Evolutionary conservation across 2,329 filamentous ascomycete genomes (phyloP).

Genomic region (Aspergillus ochraceoroseus): DNA sequence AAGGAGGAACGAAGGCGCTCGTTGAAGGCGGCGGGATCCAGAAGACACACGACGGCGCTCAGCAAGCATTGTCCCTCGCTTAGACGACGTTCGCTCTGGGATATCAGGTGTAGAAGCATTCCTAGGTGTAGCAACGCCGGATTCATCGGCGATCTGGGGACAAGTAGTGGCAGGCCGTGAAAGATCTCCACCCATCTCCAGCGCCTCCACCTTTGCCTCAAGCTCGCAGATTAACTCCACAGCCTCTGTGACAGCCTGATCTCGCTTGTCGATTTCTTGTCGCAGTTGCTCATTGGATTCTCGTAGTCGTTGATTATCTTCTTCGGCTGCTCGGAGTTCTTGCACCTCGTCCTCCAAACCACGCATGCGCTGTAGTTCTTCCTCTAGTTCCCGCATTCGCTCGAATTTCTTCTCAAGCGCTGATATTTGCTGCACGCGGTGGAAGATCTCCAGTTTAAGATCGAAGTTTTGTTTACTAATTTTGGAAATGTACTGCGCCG

Average conservation of each 20-base stretch:
- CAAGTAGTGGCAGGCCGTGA: conserved; percentile 28
- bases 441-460: conserved; percentile 42
- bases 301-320: conserved; percentile 35
- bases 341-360: conserved; percentile 34
- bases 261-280: conserved; percentile 38
- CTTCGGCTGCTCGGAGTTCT: conserved; percentile 36
- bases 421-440: conserved; percentile 37
- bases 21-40: conserved; percentile 28
- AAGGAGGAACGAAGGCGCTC: conserved; percentile 40
- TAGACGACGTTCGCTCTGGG: conserved; percentile 40
- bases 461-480: conserved; percentile 44
- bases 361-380: conserved; percentile 31
- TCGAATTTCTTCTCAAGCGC: conserved; percentile 37
- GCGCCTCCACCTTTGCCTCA: conserved; percentile 37
- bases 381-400: conserved; percentile 37
- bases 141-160: conserved; percentile 25
- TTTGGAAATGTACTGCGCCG: conserved; percentile 40
- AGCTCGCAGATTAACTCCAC: conserved; percentile 44
- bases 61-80: conserved; percentile 22
- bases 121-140: conserved; percentile 29
- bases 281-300: conserved; percentile 38
- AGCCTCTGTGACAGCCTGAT: conserved; percentile 42
- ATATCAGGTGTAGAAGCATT: conserved; percentile 30
- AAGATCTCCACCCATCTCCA: conserved; percentile 23
- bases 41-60: conserved; percentile 21